These are phyloP conservation scores for Trifolium dubium DNA, from an alignment of 306 rosid species.

Conservation along the genomic window DNA sequence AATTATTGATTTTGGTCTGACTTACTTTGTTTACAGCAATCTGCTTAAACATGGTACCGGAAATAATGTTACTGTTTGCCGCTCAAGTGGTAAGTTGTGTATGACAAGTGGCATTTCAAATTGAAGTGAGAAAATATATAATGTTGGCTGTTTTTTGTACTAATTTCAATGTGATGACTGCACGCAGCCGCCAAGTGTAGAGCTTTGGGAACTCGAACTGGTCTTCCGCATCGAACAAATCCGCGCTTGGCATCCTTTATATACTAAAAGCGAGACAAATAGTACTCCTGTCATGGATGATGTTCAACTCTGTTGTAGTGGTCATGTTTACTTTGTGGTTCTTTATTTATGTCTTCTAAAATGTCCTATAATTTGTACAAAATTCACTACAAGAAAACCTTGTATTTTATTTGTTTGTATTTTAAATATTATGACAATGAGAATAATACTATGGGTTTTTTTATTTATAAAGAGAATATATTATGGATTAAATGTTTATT, in stretches of 20 bases:
- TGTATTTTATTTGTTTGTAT: too few species aligned
- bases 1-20: slow-evolving; percentile 35
- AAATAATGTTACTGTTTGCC: slow-evolving; percentile 87
- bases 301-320: slow-evolving; percentile 5
- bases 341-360: slow-evolving; percentile 28
- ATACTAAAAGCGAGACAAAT: slow-evolving; percentile 17
- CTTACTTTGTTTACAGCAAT: slow-evolving; percentile 65
- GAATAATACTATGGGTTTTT: too few species aligned
- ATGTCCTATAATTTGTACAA: slow-evolving; percentile 6
- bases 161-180: slow-evolving; percentile 29
- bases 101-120: background rate
- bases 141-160: background rate
- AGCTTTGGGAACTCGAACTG: slow-evolving; percentile 67
- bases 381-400: too few species aligned
- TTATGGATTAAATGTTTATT: too few species aligned
- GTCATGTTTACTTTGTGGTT: slow-evolving; percentile 15
- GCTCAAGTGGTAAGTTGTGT: slow-evolving; percentile 74
- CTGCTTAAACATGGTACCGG: slow-evolving; percentile 78
- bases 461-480: too few species aligned
- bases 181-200: slow-evolving; percentile 92
- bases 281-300: background rate
- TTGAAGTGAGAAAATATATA: background rate
- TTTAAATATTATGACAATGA: too few species aligned
- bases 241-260: slow-evolving; percentile 68
- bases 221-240: slow-evolving; percentile 54